Evolutionary conservation across 2,329 filamentous ascomycete species (phyloP).

Genomic region (Domatiomyces globalis): DNA sequence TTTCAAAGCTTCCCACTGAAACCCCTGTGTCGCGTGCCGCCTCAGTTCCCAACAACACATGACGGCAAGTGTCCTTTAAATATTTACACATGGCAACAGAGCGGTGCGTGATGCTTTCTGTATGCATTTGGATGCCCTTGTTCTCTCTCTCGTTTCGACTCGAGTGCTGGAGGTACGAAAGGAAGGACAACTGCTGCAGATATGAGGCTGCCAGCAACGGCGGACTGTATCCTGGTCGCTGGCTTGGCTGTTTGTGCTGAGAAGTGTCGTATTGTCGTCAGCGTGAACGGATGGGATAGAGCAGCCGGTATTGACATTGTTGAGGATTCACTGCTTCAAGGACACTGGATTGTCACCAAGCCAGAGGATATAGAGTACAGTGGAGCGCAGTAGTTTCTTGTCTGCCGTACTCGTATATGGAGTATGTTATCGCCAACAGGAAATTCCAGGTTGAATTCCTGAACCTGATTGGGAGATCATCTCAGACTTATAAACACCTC

Average conservation of each 20-base stretch:
- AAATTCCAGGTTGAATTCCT: not conserved
- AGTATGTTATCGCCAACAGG: not conserved
- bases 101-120: conserved; percentile 23
- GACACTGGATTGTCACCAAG: not conserved
- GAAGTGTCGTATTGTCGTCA: conserved; percentile 29
- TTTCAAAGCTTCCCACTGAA: not conserved
- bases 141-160: conserved; percentile 30
- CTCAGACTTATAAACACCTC: not conserved
- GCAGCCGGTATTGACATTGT: conserved; percentile 3
- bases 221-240: conserved; percentile 27
- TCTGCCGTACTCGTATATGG: not conserved
- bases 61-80: not conserved
- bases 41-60: not conserved
- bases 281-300: conserved; percentile 7
- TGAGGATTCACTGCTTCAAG: not conserved
- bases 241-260: conserved; percentile 29
- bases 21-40: not conserved
- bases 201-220: conserved; percentile 29
- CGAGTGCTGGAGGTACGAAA: conserved; percentile 33
- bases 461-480: not conserved
- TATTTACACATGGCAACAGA: conserved; percentile 15
- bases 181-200: conserved; percentile 31
- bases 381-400: too few species aligned
- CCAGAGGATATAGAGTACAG: not conserved
- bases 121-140: conserved; percentile 24